Base-by-base conservation (phyloP, 768 basidiomycete genomes). In the Lactarius hatsudake region DNA sequence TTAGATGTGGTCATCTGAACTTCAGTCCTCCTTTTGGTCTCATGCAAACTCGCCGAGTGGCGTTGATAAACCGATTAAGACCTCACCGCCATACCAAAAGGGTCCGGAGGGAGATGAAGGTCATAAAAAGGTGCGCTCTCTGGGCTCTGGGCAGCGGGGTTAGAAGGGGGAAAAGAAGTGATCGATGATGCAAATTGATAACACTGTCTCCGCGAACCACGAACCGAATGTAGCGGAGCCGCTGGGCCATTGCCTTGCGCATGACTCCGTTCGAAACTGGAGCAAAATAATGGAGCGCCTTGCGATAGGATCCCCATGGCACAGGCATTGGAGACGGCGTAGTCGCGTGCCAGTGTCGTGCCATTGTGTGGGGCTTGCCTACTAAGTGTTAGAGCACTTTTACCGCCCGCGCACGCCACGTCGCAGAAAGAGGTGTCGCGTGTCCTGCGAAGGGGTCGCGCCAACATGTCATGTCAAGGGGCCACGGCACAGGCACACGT, bases 231-330 rank as follows among this genome's bases (percentile, higher is more conserved):
- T 10, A 15, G 23, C 34, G 89, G 0, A 81, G 80, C 48, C 87
- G 93, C 38, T 80, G 77, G 1, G 93, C 93, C n/a, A 89, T 86
- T 28, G 93, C 94, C 1, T 80, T 76, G 13, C 94, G 93, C 12
- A 79, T 81, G 26, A 92, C 38, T 53, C 57, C 63, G 45, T 26
- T 13, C 28, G 45, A 23, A 48, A 18, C 2, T 48, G 13, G 51
- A 17, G 26, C 42, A 23, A 53, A 53, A 26, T 53, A 53, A 43
- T 20, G 43, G 20, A 43, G 18, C 8, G 12, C 48, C 1, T 26
- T 51, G 48, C n/a, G 23, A 51, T 26, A 23, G 2, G 23, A 12
- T 23, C 48, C 13, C 42, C 42, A 40, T 40, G 38, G 15, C 15
- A 40, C 38, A 15, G 5, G 15, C 10, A 40, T 17, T 40, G 15